A percentile compares a stretch with the other conserved stretches of the same genome.
phyloP scores from a whole-genome alignment of 306 rosid species.

The Cicer judaicum region DNA sequence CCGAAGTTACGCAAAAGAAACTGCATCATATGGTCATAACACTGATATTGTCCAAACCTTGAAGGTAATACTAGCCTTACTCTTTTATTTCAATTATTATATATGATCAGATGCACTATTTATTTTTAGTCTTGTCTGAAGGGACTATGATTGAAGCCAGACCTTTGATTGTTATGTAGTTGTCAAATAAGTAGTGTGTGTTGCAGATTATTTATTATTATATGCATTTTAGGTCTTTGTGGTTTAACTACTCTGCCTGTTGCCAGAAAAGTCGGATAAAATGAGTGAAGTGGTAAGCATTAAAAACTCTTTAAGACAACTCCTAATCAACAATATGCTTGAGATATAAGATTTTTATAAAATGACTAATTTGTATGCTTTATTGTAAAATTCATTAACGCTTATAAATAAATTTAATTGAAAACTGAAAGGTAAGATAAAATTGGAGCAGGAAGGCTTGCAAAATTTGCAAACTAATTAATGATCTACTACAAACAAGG shows the following conservation, averaged over 20 bases:
- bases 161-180: constrained; percentile 1
- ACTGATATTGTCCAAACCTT: constrained; percentile 49
- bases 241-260: background rate
- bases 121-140: constrained; percentile 6
- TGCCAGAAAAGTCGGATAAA: background rate
- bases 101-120: background rate
- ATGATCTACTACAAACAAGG: constrained; percentile 9
- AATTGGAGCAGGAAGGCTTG: background rate
- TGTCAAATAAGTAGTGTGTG: background rate
- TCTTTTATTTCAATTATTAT: constrained; percentile 26
- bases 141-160: constrained; percentile 11
- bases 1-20: constrained; percentile 39
- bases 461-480: too few species aligned
- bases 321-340: background rate
- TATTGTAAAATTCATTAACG: constrained; percentile 2
- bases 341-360: background rate
- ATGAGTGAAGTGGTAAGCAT: constrained; percentile 12
- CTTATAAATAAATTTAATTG: constrained; percentile 4
- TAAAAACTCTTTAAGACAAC: background rate
- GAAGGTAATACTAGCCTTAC: constrained; percentile 58
- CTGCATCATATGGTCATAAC: constrained; percentile 40
- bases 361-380: constrained; percentile 3
- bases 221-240: background rate
- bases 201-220: background rate
- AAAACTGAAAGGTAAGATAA: background rate